phyloP scores from a whole-genome alignment of 2,329 filamentous ascomycete genomes.

The Capronia coronata region DNA sequence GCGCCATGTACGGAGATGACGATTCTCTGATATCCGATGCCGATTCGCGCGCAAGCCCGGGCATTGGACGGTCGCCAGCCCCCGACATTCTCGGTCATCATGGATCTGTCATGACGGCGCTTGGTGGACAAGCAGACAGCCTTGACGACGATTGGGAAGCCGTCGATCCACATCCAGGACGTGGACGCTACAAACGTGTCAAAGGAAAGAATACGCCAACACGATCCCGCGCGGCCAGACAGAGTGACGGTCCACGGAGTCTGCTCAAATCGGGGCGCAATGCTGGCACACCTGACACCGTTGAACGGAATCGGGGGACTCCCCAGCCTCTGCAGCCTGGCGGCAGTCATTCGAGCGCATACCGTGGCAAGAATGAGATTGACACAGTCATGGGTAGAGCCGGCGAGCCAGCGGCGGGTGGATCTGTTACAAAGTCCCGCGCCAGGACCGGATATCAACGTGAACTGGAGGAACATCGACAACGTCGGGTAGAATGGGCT shows the following conservation, averaged over 20 bases:
- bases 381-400: conserved; percentile 26
- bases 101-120: conserved; percentile 20
- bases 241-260: conserved; percentile 32
- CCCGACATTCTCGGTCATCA: conserved; percentile 15
- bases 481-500: conserved; percentile 44
- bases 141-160: conserved; percentile 39
- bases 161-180: conserved; percentile 33
- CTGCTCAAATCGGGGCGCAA: conserved; percentile 42
- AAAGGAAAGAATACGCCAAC: conserved; percentile 28
- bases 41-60: conserved; percentile 27
- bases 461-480: conserved; percentile 45
- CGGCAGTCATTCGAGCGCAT: conserved; percentile 33
- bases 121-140: conserved; percentile 27
- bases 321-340: conserved; percentile 35
- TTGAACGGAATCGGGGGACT: conserved; percentile 20
- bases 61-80: conserved; percentile 22
- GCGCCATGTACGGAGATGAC: conserved; percentile 28
- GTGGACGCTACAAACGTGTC: conserved; percentile 37
- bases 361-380: conserved; percentile 14
- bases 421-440: conserved; percentile 38
- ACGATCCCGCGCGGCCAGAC: conserved; percentile 30
- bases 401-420: conserved; percentile 31
- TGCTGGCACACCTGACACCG: conserved; percentile 30
- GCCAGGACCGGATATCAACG: conserved; percentile 47
- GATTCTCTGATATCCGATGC: conserved; percentile 25